Evolutionary conservation across 2,329 filamentous ascomycete species (phyloP).

Genomic region (Graphilbum fragrans): DNA sequence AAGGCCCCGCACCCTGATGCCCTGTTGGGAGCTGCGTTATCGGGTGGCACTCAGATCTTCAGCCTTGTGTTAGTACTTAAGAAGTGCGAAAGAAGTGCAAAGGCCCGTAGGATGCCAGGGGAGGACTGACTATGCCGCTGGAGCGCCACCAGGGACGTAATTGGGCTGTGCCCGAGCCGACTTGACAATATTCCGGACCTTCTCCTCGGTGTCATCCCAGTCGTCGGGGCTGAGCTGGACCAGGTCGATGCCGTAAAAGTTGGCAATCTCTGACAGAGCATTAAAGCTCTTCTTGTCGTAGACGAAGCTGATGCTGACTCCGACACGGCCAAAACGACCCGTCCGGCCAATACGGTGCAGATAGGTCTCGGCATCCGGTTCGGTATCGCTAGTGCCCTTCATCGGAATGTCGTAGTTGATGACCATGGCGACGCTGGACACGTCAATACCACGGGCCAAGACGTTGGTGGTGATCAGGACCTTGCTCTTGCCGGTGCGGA

Average conservation of each 20-base stretch:
- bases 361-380: slow-evolving; percentile 90
- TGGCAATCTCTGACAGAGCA: slow-evolving; percentile 67
- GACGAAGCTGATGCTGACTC: slow-evolving; percentile 91
- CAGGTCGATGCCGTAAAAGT: slow-evolving; percentile 69
- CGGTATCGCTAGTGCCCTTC: slow-evolving; percentile 61
- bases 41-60: too few species aligned
- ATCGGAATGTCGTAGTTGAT: slow-evolving; percentile 91
- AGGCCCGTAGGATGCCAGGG: neutral
- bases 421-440: slow-evolving; percentile 87
- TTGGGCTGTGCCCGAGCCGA: slow-evolving; percentile 46
- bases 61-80: neutral
- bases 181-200: slow-evolving; percentile 73
- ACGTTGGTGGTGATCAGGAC: slow-evolving; percentile 98
- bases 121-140: slow-evolving; percentile 2
- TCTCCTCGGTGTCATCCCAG: slow-evolving; percentile 80
- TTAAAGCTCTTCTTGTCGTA: slow-evolving; percentile 73
- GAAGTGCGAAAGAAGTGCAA: neutral
- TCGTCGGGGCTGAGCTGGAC: slow-evolving; percentile 73
- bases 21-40: too few species aligned
- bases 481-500: slow-evolving; percentile 78
- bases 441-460: slow-evolving; percentile 86
- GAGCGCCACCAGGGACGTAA: slow-evolving; percentile 15
- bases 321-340: slow-evolving; percentile 90
- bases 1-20: too few species aligned
- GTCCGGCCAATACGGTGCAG: slow-evolving; percentile 96